Base-by-base conservation (phyloP, 2,329 filamentous ascomycete genomes). In the Didymella arachidicola region DNA sequence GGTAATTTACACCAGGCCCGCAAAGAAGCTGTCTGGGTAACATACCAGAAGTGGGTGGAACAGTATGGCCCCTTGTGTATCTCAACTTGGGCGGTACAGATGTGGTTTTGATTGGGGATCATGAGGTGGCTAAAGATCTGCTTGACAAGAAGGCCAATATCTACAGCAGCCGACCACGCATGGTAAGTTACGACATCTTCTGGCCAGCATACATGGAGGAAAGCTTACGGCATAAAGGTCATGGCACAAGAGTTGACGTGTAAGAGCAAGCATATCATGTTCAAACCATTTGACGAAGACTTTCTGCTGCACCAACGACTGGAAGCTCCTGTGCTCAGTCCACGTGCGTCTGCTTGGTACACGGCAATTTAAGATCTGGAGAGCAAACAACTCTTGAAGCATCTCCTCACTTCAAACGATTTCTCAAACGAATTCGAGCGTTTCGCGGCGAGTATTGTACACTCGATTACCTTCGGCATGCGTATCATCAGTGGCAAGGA, bases 211-310 rank as follows among this genome's bases (percentile, higher is more conserved):
- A 34, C 2, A 22, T n/a, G 6, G 3, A 11, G 7, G 22, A 7
- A 22, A 12, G 5, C 30, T 51, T 39, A 49, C 30, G 14, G 12
- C 3, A 7, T 12, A 2, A 11, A 62, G 60, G 65, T 67, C 2
- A 81, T 84, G 53, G 83, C 82, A n/a, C 78, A 78, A 27, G 81
- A 84, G 64, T 72, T 83, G 16, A 77, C 80, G 8, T 77, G 77
- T 1, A 76, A 75, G 46, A 70, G 70, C 10, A 71, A 79, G 62
- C 72, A 80, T 45, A 72, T 78, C 36, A 68, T 79, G 25, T 61
- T 81, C 1, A 66, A 72, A 0, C 74, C 66, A 0, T 81, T 79
- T 62, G 72, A 77, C 39, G 68, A 75, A 1, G 56, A 72, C 1
- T 79, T 74, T 62, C 67, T 70, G 16, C 64, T 76, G 0, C 79